Evolutionary conservation across 805 yeast species (phyloP), one percentile per base, ranked within the genome.

Genomic region (Ogataea nonfermentans): DNA sequence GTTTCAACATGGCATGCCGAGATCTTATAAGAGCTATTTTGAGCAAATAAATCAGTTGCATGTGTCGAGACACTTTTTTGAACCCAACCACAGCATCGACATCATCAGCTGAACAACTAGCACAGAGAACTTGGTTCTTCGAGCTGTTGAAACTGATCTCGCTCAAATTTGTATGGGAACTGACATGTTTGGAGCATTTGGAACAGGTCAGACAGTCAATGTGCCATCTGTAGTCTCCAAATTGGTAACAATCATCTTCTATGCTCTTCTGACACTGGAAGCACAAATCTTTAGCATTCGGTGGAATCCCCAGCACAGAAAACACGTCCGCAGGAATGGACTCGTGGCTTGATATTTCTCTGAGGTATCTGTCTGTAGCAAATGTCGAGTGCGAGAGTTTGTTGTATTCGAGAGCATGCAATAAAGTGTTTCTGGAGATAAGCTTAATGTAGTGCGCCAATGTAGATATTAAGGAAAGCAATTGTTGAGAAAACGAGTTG

Each of bases 391-490:
- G 77, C 6, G 74, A 67, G 3, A 70, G 53, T 49, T 74, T 76
- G 59, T 85, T 84, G 40, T 74, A 68, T 40, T 75, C 80, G n/a
- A 93, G 67, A 0, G 96, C 86, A 49, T 80, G 79, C 43, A 79
- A 75, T 29, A 93, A 71, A 0, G 96, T 93, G 54, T 79, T 78
- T 47, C 97, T 70, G 4, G 91, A 84, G 15, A 93, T 67, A 6
- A 91, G 70, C 60, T 93, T 93, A 53, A 93, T 69, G 61, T 89
- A 91, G 59, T 93, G 98, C 0, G 99, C 97, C 51, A 91, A 68
- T 0, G 95, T 89, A 1, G 96, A 87, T 4, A 90, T 90, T 9
- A 90, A 78, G 0, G 91, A 78, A 49, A 93, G 71, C 27, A 91
- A 57, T 39, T 79, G 82, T 3, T 84, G 81, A 0, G 89, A 77